Percentiles rank a stretch among this genome's conserved stretches.
Evolutionary conservation across 140 eudicot genomes (phyloP).

Genomic region (Erigeron philadelphicus): DNA sequence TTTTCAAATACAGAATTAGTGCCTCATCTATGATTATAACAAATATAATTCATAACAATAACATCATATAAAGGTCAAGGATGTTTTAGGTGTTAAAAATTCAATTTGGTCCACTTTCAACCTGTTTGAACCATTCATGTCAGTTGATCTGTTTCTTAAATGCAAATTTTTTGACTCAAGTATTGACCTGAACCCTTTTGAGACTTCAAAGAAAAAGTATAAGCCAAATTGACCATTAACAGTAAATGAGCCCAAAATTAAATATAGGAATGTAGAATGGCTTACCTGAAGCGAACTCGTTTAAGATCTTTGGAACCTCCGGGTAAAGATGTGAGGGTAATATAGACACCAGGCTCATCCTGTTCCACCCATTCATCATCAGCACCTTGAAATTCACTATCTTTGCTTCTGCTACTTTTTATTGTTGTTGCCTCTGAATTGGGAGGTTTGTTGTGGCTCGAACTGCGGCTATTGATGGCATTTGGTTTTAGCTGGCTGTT

Average conservation of each 20-base stretch:
- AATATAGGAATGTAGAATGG: background rate
- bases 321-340: slow-evolving; percentile 79
- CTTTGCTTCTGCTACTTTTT: slow-evolving; percentile 53
- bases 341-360: slow-evolving; percentile 94
- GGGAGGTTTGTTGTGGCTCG: slow-evolving; percentile 47
- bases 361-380: slow-evolving; percentile 95
- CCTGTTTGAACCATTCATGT: background rate
- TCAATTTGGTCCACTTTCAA: background rate
- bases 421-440: slow-evolving; percentile 46
- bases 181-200: too few relatives aligned
- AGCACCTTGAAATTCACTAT: slow-evolving; percentile 53
- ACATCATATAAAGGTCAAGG: background rate
- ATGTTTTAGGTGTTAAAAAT: background rate
- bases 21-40: background rate
- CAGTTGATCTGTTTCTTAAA: too few relatives aligned
- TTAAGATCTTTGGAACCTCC: slow-evolving; percentile 89
- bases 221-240: too few relatives aligned
- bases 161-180: too few relatives aligned
- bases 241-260: too few relatives aligned
- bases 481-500: slow-evolving; percentile 41
- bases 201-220: too few relatives aligned
- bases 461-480: slow-evolving; percentile 43
- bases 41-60: background rate
- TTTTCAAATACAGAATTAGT: background rate
- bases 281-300: slow-evolving; percentile 95